These are phyloP conservation scores for Fomitopsis betulina DNA, from an alignment of 1,284 basidiomycete species.

Conservation along the genomic window DNA sequence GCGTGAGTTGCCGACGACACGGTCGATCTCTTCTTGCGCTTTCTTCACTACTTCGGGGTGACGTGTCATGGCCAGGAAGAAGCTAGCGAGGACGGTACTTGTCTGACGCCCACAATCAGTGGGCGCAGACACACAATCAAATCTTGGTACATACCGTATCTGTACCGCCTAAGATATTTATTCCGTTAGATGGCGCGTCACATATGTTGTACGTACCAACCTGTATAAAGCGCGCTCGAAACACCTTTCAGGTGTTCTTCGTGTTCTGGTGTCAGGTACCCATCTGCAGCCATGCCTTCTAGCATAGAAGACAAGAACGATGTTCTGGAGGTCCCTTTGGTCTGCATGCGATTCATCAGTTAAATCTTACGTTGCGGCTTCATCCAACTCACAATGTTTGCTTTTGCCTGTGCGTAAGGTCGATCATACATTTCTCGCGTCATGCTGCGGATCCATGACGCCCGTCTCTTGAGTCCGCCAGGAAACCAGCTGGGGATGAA, in stretches of 20 bases:
- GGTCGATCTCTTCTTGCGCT: slow-evolving; percentile 26
- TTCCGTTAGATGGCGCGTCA: neutral
- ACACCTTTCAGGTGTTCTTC: slow-evolving; percentile 23
- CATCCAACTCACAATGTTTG: slow-evolving; percentile 15
- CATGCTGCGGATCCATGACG: neutral
- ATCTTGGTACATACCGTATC: neutral
- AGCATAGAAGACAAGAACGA: slow-evolving; percentile 20
- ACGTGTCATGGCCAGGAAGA: slow-evolving; percentile 23
- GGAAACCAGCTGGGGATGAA: slow-evolving; percentile 2
- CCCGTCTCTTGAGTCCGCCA: neutral
- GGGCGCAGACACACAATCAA: too few species aligned
- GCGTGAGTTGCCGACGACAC: slow-evolving; percentile 18
- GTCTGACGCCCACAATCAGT: neutral
- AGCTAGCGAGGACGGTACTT: neutral
- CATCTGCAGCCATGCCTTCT: slow-evolving; percentile 14
- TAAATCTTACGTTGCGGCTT: neutral
- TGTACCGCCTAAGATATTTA: neutral
- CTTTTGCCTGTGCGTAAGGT: slow-evolving; percentile 23
- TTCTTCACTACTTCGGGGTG: slow-evolving; percentile 22
- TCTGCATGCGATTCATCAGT: slow-evolving; percentile 5
- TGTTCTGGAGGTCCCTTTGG: slow-evolving; percentile 17
- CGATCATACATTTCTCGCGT: slow-evolving; percentile 15
- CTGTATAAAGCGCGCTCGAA: slow-evolving; percentile 21
- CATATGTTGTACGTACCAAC: slow-evolving; percentile 5
- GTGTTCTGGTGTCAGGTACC: slow-evolving; percentile 12